Percentiles rank a stretch among this genome's conserved stretches.
Evolutionary conservation across 805 yeast species (phyloP).

Genomic region (Cyberlindnera euphorbiiphila): DNA sequence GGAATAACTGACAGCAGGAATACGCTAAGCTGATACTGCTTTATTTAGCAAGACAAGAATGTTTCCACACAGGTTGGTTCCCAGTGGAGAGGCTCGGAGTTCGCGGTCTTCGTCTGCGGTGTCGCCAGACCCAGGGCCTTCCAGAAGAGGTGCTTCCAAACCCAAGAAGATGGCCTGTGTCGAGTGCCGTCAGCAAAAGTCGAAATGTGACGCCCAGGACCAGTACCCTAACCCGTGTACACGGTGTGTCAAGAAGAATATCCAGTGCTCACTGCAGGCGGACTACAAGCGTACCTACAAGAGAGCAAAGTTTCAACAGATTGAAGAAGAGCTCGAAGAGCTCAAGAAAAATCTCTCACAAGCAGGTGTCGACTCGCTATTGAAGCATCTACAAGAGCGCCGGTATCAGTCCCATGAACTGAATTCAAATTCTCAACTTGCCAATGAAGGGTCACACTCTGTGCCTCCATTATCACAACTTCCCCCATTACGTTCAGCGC

Average conservation of each 20-base stretch:
- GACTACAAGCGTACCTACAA: conserved; percentile 89
- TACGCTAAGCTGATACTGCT: too few species aligned
- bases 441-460: too few species aligned
- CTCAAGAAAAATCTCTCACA: conserved; percentile 50
- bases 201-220: conserved; percentile 82
- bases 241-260: conserved; percentile 67
- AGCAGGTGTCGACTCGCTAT: conserved; percentile 23
- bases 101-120: too few species aligned
- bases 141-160: conserved; percentile 6
- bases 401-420: conserved; percentile 18
- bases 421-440: too few species aligned
- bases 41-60: too few species aligned
- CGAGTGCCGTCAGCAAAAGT: conserved; percentile 94
- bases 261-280: conserved; percentile 68
- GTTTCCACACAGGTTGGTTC: too few species aligned
- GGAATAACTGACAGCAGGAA: too few species aligned
- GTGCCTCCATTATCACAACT: conserved; percentile 4
- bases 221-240: conserved; percentile 76
- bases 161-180: conserved; percentile 80
- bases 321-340: conserved; percentile 76
- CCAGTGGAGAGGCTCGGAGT: too few species aligned
- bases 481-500: conserved; percentile 14
- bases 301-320: conserved; percentile 75
- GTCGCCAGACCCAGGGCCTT: background rate
- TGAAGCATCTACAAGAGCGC: conserved; percentile 22